These are phyloP conservation scores for Periconia sp. DNA, from an alignment of 2,329 filamentous ascomycete species.

Conservation along the genomic window DNA sequence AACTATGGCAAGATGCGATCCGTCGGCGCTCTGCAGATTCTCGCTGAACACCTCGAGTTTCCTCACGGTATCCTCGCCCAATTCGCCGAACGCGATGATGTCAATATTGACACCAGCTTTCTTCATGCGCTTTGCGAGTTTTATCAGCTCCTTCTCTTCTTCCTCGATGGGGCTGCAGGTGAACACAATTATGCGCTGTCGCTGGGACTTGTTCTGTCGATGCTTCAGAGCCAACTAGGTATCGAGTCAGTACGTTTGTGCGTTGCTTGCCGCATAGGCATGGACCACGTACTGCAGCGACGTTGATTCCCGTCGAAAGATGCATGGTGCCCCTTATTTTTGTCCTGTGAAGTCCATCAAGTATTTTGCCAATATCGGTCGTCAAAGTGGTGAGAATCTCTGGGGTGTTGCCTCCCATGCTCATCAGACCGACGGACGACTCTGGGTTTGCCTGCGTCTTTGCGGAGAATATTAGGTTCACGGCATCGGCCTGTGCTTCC, in stretches of 20 bases:
- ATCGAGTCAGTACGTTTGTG: slow-evolving; percentile 59
- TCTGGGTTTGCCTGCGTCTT: slow-evolving; percentile 96
- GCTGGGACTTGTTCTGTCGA: slow-evolving; percentile 94
- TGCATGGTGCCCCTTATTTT: slow-evolving; percentile 91
- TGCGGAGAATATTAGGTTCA: slow-evolving; percentile 91
- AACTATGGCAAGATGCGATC: slow-evolving; percentile 87
- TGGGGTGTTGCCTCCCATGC: slow-evolving; percentile 96
- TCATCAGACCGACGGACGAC: slow-evolving; percentile 96
- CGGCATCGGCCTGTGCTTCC: slow-evolving; percentile 93
- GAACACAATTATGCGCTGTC: slow-evolving; percentile 95
- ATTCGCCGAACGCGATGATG: slow-evolving; percentile 91
- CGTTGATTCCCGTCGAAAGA: slow-evolving; percentile 90
- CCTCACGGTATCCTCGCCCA: slow-evolving; percentile 82
- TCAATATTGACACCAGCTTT: slow-evolving; percentile 94
- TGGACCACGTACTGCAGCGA: slow-evolving; percentile 73
- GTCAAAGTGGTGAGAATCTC: slow-evolving; percentile 96
- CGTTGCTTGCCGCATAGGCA: slow-evolving; percentile 71
- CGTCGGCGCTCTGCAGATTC: slow-evolving; percentile 83
- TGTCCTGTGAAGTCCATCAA: slow-evolving; percentile 76
- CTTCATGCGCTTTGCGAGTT: slow-evolving; percentile 98
- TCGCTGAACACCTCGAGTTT: slow-evolving; percentile 95
- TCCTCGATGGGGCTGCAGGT: slow-evolving; percentile 91
- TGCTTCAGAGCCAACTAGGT: slow-evolving; percentile 90
- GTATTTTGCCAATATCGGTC: slow-evolving; percentile 91
- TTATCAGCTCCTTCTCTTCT: slow-evolving; percentile 82